These are phyloP conservation scores for Sutorius eximius DNA, from an alignment of 1,284 basidiomycete species.

Conservation along the genomic window DNA sequence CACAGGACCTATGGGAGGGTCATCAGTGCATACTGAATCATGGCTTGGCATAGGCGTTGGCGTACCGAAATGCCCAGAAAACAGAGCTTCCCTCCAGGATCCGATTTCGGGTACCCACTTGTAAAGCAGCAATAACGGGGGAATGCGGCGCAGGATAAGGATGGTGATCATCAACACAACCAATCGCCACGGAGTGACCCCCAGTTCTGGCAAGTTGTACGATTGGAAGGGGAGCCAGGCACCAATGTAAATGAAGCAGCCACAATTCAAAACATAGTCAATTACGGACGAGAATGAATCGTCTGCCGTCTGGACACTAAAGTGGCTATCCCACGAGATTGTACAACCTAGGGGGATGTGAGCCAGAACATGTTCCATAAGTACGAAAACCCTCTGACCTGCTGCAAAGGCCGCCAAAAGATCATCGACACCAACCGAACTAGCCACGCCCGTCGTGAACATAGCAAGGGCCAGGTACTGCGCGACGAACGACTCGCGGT, in stretches of 20 bases:
- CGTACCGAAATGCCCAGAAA: slow-evolving; percentile 84
- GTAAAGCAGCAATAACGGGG: slow-evolving; percentile 72
- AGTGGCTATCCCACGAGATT: slow-evolving; percentile 94
- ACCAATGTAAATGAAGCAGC: slow-evolving; percentile 88
- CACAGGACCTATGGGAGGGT: slow-evolving; percentile 50
- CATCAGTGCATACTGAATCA: slow-evolving; percentile 3
- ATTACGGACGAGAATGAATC: slow-evolving; percentile 89
- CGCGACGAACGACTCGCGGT: slow-evolving; percentile 89
- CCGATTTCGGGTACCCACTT: slow-evolving; percentile 83
- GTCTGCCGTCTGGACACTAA: slow-evolving; percentile 81
- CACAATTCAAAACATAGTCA: slow-evolving; percentile 82
- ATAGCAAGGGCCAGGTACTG: slow-evolving; percentile 86
- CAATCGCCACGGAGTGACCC: slow-evolving; percentile 75
- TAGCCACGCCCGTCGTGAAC: slow-evolving; percentile 77
- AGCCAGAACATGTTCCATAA: background rate
- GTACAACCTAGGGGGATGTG: slow-evolving; percentile 59
- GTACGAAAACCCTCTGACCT: slow-evolving; percentile 44
- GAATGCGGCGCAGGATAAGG: slow-evolving; percentile 74
- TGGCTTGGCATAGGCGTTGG: background rate
- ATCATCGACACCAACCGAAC: slow-evolving; percentile 81
- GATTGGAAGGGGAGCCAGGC: slow-evolving; percentile 82
- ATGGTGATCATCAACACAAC: slow-evolving; percentile 67
- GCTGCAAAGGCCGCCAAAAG: slow-evolving; percentile 91
- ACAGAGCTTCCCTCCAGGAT: slow-evolving; percentile 77
- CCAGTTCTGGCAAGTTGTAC: slow-evolving; percentile 63